Evolutionary conservation across 768 basidiomycete genomes (phyloP).

Genomic region (Russula vinacea): DNA sequence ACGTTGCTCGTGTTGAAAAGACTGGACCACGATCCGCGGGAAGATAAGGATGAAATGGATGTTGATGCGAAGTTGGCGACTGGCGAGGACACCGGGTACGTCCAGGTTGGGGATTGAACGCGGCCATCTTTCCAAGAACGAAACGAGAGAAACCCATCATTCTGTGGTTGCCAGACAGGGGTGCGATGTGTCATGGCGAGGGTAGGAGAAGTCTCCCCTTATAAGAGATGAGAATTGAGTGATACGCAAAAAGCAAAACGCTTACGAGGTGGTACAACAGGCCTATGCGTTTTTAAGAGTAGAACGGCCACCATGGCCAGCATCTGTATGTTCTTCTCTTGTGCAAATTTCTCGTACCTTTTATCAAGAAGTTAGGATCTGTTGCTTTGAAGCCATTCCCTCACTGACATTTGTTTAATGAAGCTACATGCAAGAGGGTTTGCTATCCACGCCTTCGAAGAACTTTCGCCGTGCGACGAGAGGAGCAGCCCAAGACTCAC

Average conservation of each 20-base stretch:
- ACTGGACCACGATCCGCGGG: conserved; percentile 79
- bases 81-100: conserved; percentile 46
- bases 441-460: conserved; percentile 19
- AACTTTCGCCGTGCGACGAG: conserved; percentile 4
- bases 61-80: conserved; percentile 41
- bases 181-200: conserved; percentile 13
- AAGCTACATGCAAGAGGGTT: conserved; percentile 23
- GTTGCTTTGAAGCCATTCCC: background rate
- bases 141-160: conserved; percentile 59
- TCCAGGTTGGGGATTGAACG: conserved; percentile 46
- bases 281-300: conserved; percentile 50
- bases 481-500: conserved; percentile 26
- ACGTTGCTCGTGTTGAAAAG: conserved; percentile 65
- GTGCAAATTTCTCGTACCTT: conserved; percentile 46
- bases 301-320: conserved; percentile 71
- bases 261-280: conserved; percentile 27
- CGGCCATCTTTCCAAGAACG: conserved; percentile 40
- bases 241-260: background rate
- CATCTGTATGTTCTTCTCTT: conserved; percentile 71
- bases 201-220: background rate
- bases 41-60: conserved; percentile 55
- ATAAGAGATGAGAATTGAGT: conserved; percentile 1
- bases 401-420: conserved; percentile 34
- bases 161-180: conserved; percentile 32
- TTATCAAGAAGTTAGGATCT: background rate